Percentiles rank a stretch among this genome's conserved stretches.
phyloP scores from a whole-genome alignment of 129 eudicot species.

The Mikania micrantha region DNA sequence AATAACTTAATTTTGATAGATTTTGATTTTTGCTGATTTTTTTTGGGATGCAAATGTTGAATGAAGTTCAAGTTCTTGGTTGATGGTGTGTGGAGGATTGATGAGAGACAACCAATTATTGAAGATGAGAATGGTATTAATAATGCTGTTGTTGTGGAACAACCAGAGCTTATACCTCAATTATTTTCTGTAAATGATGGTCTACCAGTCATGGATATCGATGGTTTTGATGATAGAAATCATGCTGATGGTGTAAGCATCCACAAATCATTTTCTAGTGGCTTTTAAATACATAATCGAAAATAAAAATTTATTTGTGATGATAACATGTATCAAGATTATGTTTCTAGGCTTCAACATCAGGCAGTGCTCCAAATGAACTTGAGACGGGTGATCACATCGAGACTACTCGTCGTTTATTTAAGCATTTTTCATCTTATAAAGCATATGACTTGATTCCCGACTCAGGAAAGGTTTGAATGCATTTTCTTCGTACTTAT shows the following conservation, averaged over 20 bases:
- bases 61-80: constrained; percentile 69
- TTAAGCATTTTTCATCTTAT: constrained; percentile 39
- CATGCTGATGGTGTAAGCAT: constrained; percentile 24
- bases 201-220: constrained; percentile 35
- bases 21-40: background rate
- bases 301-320: background rate
- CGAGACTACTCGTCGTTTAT: constrained; percentile 41
- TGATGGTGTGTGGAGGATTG: constrained; percentile 63
- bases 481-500: background rate
- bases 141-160: constrained; percentile 44
- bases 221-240: constrained; percentile 19
- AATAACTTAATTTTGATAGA: background rate
- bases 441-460: constrained; percentile 60
- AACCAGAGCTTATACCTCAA: constrained; percentile 23
- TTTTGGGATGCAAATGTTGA: constrained; percentile 1
- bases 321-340: background rate
- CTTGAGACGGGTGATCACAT: constrained; percentile 31
- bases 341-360: constrained; percentile 42
- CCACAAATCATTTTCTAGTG: constrained; percentile 1
- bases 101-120: constrained; percentile 35
- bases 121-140: constrained; percentile 50
- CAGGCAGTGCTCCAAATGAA: constrained; percentile 29
- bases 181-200: constrained; percentile 20
- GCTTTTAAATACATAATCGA: background rate
- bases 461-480: constrained; percentile 57